Evolutionary conservation across 805 yeast genomes (phyloP).

Genomic region (Myxozyma geophila): DNA sequence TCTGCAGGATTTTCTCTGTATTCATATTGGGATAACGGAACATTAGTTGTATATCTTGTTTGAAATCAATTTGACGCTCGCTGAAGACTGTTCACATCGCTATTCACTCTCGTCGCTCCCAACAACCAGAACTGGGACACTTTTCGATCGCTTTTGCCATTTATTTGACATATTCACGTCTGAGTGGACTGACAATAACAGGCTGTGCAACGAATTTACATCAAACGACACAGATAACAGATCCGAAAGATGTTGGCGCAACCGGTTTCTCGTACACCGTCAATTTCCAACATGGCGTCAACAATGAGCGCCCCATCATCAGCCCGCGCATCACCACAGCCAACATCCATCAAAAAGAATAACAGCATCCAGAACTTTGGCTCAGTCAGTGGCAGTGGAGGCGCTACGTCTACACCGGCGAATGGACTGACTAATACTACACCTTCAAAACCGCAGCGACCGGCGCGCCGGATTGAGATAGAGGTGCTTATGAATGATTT

Average conservation of each 20-base stretch:
- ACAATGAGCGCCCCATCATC: slow-evolving; percentile 19
- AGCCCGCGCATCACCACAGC: slow-evolving; percentile 33
- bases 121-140: not conserved
- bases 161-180: not conserved
- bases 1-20: not conserved
- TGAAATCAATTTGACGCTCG: not conserved
- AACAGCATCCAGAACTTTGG: slow-evolving; percentile 8
- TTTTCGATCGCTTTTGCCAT: not conserved
- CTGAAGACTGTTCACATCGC: not conserved
- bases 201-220: not conserved
- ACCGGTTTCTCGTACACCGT: slow-evolving; percentile 16
- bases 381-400: slow-evolving; percentile 3
- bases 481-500: slow-evolving; percentile 71
- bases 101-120: slow-evolving; percentile 5
- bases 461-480: slow-evolving; percentile 57
- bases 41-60: not conserved
- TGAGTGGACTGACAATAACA: not conserved
- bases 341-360: slow-evolving; percentile 8
- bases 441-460: slow-evolving; percentile 37
- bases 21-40: not conserved
- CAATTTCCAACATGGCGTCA: slow-evolving; percentile 12
- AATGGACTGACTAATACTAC: slow-evolving; percentile 14
- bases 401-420: not conserved
- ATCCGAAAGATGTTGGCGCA: slow-evolving; percentile 13
- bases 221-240: not conserved